Conservation (phyloP, 768 basidiomycete genomes). For the Clavaria fumosa region DNA sequence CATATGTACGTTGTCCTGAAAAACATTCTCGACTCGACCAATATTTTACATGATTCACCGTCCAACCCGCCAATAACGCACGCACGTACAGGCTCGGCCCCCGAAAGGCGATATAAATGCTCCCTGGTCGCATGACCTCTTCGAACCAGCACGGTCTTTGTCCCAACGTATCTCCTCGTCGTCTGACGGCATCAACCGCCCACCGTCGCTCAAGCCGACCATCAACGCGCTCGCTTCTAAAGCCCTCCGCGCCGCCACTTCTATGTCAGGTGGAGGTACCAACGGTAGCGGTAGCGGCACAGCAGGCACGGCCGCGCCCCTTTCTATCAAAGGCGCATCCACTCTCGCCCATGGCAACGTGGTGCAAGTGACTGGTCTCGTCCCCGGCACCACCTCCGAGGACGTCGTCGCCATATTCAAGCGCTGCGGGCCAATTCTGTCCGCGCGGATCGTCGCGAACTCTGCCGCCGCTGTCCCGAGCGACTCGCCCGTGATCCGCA, state of each 20-base stretch:
- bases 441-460: slow-evolving; percentile 24
- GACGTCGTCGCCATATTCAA: slow-evolving; percentile 82
- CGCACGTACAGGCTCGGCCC: slow-evolving; percentile 32
- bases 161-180: slow-evolving; percentile 41
- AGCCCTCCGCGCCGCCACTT: slow-evolving; percentile 48
- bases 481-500: slow-evolving; percentile 59
- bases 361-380: slow-evolving; percentile 61
- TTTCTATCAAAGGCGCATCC: slow-evolving; percentile 60
- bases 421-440: slow-evolving; percentile 51
- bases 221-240: slow-evolving; percentile 47
- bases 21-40: slow-evolving; percentile 9
- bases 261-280: slow-evolving; percentile 16
- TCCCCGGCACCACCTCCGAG: slow-evolving; percentile 61
- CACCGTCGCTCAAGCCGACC: slow-evolving; percentile 23
- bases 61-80: too few relatives aligned
- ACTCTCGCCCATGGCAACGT: slow-evolving; percentile 38
- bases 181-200: not conserved
- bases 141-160: slow-evolving; percentile 42
- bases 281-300: too few relatives aligned
- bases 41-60: slow-evolving; percentile 9
- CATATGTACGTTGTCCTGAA: slow-evolving; percentile 32
- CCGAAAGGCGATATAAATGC: slow-evolving; percentile 54
- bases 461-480: slow-evolving; percentile 19
- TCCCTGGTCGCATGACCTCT: slow-evolving; percentile 62
- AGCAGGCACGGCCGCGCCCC: slow-evolving; percentile 17